Base-by-base conservation (phyloP, 1,139 yeast species). In the Candida sojae region DNA sequence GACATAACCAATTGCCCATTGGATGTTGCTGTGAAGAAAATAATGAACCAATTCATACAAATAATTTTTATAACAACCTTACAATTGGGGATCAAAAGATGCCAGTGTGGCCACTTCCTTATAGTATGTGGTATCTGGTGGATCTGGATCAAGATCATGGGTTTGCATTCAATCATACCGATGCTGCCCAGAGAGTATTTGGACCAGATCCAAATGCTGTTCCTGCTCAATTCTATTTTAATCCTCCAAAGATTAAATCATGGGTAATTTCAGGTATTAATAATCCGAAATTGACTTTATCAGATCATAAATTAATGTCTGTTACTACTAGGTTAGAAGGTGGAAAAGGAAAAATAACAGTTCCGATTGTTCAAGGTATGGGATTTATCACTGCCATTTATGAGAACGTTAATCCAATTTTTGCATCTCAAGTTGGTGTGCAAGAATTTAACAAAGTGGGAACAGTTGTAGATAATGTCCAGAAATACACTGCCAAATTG, bases 311-410 rank as follows among this genome's bases (percentile, higher is more conserved):
- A n/a, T 74, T 73, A 50, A 53, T 72, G 51, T 68, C 77, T 1
- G 71, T 71, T 7, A 61, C 63, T 12, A 62, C 76, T 1, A 57
- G 57, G 23, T 52, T 69, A 34, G 35, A 34, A 29, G 52, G 46
- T 7, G 54, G 58, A 23, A 54, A 57, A 12, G 56, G 57, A 29
- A 48, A 53, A 28, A 60, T 75, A 23, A 57, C 63, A 6, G 36
- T 71, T 31, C 79, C 79, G 0, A 59, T 75, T 45, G 71, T 65
- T 17, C 74, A 72, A 33, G 95, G 95, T 12, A 84, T 84, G 87
- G 92, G 92, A 0, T 81, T 85, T 51, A 67, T 84, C 11, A 81
- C 89, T 5, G 85, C 87, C 1, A 70, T 83, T 3, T 86, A 86
- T 48, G 60, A 64, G n/a, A 75, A 75, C 51, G 66, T 85, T 35